These are phyloP conservation scores for Phytophthora chlamydospora DNA, from an alignment of 352 stramenopile species.

Conservation along the genomic window DNA sequence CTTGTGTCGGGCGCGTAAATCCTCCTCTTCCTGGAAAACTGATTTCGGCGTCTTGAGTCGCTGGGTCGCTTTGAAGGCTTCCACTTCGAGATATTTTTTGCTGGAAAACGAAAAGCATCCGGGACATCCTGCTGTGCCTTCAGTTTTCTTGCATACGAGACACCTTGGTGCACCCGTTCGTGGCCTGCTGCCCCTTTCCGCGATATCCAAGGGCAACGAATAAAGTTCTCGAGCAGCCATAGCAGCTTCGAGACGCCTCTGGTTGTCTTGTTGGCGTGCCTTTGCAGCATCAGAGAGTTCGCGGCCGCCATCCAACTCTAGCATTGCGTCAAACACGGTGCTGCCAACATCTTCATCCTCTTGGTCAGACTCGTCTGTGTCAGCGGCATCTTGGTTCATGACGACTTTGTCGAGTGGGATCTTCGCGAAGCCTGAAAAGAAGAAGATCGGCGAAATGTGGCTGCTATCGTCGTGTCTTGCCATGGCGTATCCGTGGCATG, in stretches of 20 bases:
- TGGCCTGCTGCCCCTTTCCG: constrained; percentile 6
- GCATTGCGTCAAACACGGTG: constrained; percentile 6
- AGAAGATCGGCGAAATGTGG: constrained; percentile 72
- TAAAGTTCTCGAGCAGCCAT: constrained; percentile 38
- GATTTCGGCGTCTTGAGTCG: constrained; percentile 65
- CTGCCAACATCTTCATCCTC: constrained; percentile 28
- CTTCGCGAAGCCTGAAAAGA: constrained; percentile 62
- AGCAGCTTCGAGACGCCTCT: constrained; percentile 37
- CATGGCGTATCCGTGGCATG: constrained; percentile 63
- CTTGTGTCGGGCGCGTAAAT: constrained; percentile 46
- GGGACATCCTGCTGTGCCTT: constrained; percentile 53
- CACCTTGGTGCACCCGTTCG: constrained; percentile 9
- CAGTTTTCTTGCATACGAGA: constrained; percentile 42
- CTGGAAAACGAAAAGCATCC: constrained; percentile 71
- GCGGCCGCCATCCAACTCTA: constrained; percentile 8
- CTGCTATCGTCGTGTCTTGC: constrained; percentile 43
- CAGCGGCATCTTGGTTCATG: constrained; percentile 41
- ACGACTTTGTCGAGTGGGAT: constrained; percentile 56
- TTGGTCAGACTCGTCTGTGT: constrained; percentile 31
- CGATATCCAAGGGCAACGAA: neutral
- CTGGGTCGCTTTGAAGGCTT: constrained; percentile 45
- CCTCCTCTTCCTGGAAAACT: constrained; percentile 49
- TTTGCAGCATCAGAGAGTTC: constrained; percentile 26
- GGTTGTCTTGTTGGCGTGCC: constrained; percentile 28
- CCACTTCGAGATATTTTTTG: constrained; percentile 39